These are phyloP conservation scores for Jaminaea rosea DNA, from an alignment of 1,284 basidiomycete genomes.

Conservation along the genomic window DNA sequence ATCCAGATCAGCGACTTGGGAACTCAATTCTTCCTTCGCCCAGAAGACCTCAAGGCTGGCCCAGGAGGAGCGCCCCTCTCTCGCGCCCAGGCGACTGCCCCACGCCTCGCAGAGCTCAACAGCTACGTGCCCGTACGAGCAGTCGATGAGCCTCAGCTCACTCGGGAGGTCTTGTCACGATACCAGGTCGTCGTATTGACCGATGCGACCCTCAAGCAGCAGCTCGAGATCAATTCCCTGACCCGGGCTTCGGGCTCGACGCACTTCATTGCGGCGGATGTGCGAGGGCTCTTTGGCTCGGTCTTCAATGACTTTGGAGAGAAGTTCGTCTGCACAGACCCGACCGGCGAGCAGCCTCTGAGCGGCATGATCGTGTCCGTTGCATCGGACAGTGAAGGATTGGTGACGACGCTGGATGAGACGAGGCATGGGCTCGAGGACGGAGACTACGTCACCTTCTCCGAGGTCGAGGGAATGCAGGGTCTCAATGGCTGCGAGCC, in stretches of 20 bases:
- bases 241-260: constrained; percentile 50
- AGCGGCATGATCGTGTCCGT: constrained; percentile 85
- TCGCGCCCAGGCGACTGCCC: constrained; percentile 73
- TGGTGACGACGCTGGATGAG: constrained; percentile 95
- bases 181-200: constrained; percentile 73
- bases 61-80: constrained; percentile 53
- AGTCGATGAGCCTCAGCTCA: constrained; percentile 43
- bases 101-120: constrained; percentile 90
- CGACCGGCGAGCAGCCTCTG: constrained; percentile 86
- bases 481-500: constrained; percentile 85
- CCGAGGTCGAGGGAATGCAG: constrained; percentile 93
- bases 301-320: constrained; percentile 94
- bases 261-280: constrained; percentile 84
- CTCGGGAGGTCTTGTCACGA: constrained; percentile 23
- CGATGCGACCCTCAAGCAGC: constrained; percentile 66
- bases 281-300: constrained; percentile 87
- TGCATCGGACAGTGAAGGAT: constrained; percentile 59
- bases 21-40: constrained; percentile 89
- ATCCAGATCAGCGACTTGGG: constrained; percentile 80
- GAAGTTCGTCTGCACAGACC: constrained; percentile 88
- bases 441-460: constrained; percentile 93
- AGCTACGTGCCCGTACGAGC: constrained; percentile 87
- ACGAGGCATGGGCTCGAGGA: constrained; percentile 95
- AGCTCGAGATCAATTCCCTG: constrained; percentile 89
- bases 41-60: constrained; percentile 64